Percentiles rank a stretch among this genome's conserved stretches.
Conservation (phyloP, 345 rosid genomes). For the Citrus medica region DNA sequence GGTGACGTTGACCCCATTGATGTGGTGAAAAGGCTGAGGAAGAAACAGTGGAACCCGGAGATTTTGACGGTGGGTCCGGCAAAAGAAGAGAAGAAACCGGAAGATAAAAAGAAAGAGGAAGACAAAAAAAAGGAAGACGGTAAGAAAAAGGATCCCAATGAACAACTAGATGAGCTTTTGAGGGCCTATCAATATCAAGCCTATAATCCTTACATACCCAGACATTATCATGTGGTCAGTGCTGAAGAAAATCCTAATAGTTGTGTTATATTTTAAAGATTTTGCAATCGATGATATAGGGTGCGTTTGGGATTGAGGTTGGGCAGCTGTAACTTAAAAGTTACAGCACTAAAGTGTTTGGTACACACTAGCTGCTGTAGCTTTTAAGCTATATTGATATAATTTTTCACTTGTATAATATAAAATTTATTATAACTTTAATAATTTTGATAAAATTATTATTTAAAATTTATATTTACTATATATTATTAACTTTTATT, state of each 20-base stretch:
- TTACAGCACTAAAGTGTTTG: too few relatives aligned
- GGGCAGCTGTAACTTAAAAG: too few relatives aligned
- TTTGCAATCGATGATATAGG: too few relatives aligned
- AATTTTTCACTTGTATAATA: too few relatives aligned
- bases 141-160: constrained; percentile 24
- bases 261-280: constrained; percentile 38
- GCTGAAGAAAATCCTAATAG: constrained; percentile 54
- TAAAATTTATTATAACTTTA: too few relatives aligned
- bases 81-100: constrained; percentile 30
- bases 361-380: too few relatives aligned
- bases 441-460: too few relatives aligned
- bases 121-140: constrained; percentile 25
- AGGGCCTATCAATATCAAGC: constrained; percentile 17
- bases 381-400: too few relatives aligned
- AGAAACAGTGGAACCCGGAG: constrained; percentile 30
- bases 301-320: too few relatives aligned
- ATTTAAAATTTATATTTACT: too few relatives aligned
- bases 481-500: too few relatives aligned
- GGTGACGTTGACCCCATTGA: constrained; percentile 48
- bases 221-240: constrained; percentile 31
- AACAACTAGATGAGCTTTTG: constrained; percentile 30
- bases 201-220: constrained; percentile 32
- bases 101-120: constrained; percentile 29
- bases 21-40: constrained; percentile 40
- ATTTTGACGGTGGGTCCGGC: constrained; percentile 38